Base-by-base conservation (phyloP, 768 basidiomycete genomes). In the Scleroderma bovista region DNA sequence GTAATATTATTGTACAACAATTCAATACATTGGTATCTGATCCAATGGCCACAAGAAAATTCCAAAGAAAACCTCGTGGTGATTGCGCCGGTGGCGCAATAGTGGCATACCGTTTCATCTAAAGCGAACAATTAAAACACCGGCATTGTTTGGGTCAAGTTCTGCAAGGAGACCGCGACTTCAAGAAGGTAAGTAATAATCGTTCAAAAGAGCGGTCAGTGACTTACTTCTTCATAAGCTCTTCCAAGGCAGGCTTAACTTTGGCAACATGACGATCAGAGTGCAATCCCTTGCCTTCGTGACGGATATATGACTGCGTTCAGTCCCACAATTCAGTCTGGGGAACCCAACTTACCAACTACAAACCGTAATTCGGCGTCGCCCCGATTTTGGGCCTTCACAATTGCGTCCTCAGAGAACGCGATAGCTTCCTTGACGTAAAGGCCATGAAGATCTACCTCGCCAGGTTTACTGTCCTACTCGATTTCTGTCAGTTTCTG, bases 401-500 rank as follows among this genome's bases (percentile, higher is more conserved):
- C 69, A 23, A 96, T 77, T 12, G 86, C 84, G 20, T 65, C 58
- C 55, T 97, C 94, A 2, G 81, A 83, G 46, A 76, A 77, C 38
- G 77, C 72, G 43, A 95, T 81, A 19, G 93, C 91, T 69, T 98
- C 95, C 61, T 91, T 92, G 53, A 95, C 93, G 65, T 90, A 95
- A 3, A 98, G 71, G 2, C 92, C 94, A 61, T 97, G 94, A 20
- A 97, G 70, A 66, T 97, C 90, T 40, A 96, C 71, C 64, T 93
- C 88, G 2, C 85, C 88, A 0, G 76, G 76, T 51, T 77, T 66
- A 46, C 84, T 83, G 52, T 87, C 81, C 79, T 84, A 59, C 38
- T 54, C 1, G n/a, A 15, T 7, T 19, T 16, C 22, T 12, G 22
- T 11, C 29, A 22, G n/a, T 16, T 17, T 19, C 37, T 24, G 7